phyloP scores from a whole-genome alignment of 441 rosid genomes.

The Eutrema salsugineum region DNA sequence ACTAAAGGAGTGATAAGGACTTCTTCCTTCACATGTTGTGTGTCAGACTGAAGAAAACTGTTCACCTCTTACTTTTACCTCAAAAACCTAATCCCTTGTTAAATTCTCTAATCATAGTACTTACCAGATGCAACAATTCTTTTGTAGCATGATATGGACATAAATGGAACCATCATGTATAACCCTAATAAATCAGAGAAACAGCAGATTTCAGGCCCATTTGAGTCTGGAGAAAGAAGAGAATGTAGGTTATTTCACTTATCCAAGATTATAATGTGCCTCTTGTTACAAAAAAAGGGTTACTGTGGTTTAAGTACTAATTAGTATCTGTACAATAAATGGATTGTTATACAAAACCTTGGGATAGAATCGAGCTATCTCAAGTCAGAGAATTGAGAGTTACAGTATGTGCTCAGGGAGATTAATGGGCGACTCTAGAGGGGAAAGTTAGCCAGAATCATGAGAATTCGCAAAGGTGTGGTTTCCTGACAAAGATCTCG shows the following conservation, averaged over 20 bases:
- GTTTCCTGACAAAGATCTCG: background rate
- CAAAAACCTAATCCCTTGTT: background rate
- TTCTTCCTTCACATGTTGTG: constrained; percentile 22
- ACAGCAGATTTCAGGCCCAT: background rate
- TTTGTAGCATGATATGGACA: background rate
- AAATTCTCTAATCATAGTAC: constrained; percentile 10
- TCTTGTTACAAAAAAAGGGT: background rate
- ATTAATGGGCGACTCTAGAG: background rate
- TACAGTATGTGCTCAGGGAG: background rate
- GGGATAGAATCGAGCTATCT: background rate
- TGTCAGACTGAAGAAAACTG: constrained; percentile 31
- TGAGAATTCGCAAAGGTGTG: background rate
- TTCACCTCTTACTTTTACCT: background rate
- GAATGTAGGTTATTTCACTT: background rate
- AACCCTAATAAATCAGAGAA: background rate
- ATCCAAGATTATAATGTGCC: background rate
- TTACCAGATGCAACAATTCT: background rate
- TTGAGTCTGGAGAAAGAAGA: background rate
- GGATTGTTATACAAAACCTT: constrained; percentile 5
- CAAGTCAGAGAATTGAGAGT: background rate
- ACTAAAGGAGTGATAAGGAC: constrained; percentile 10
- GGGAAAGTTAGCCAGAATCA: background rate
- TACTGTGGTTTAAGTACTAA: background rate
- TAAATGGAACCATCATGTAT: background rate
- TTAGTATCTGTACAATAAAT: constrained; percentile 18